Percentiles rank a stretch among this genome's conserved stretches.
Evolutionary conservation across 2,329 filamentous ascomycete genomes (phyloP).

Genomic region (Cucurbitaria berberidis): DNA sequence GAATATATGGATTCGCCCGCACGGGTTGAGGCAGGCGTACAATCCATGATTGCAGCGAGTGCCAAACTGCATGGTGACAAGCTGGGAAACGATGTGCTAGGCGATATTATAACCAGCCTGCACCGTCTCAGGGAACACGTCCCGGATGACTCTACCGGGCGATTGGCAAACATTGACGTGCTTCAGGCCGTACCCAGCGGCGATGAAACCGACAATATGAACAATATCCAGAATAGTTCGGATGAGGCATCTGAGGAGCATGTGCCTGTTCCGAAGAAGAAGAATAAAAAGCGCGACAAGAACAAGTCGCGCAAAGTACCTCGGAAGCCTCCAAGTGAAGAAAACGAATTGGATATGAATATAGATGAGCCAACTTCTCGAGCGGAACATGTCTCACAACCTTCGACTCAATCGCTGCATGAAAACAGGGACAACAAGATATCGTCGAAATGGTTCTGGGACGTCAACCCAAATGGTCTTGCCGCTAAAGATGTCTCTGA

Average conservation of each 20-base stretch:
- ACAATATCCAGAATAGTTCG: neutral
- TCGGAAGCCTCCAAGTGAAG: neutral
- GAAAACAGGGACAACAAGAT: constrained; percentile 18
- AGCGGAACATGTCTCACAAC: neutral
- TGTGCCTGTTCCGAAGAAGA: neutral
- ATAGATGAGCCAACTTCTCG: neutral
- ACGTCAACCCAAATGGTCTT: constrained; percentile 15
- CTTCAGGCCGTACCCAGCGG: neutral
- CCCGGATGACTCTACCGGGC: constrained; percentile 1
- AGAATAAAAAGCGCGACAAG: neutral
- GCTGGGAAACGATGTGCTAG: constrained; percentile 5
- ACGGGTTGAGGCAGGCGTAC: constrained; percentile 19
- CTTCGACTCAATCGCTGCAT: neutral
- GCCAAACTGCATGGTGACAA: constrained; percentile 13
- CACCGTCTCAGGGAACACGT: neutral
- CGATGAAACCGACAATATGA: neutral
- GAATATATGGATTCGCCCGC: constrained; percentile 19
- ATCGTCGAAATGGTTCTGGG: constrained; percentile 27
- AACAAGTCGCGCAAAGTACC: neutral
- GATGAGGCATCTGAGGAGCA: neutral
- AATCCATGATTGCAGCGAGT: constrained; percentile 12
- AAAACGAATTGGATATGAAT: neutral
- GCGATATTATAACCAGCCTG: neutral
- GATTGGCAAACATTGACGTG: neutral
- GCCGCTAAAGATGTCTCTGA: constrained; percentile 1